Percentiles rank a stretch among this genome's conserved stretches.
Evolutionary conservation across 352 stramenopile species (phyloP).

Genomic region (Saprolegnia diclina): DNA sequence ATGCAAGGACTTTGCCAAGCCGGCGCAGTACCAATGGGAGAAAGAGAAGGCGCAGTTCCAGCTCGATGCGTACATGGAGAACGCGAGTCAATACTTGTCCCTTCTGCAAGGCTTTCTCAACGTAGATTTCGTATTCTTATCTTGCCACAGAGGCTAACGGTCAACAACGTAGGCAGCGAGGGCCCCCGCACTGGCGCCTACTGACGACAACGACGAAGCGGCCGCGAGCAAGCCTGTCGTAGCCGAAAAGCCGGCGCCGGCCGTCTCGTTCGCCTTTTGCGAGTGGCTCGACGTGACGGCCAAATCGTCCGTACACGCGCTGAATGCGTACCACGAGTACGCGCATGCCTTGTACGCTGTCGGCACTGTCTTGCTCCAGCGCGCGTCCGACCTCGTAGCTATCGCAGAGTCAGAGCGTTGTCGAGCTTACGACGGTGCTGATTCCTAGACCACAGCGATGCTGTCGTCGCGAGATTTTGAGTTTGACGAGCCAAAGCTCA

Average conservation of each 20-base stretch:
- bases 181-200: conserved; percentile 26
- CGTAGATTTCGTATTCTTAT: neutral
- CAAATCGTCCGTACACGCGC: conserved; percentile 37
- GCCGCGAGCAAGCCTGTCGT: conserved; percentile 24
- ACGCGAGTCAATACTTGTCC: conserved; percentile 42
- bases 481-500: conserved; percentile 56
- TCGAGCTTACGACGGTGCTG: neutral
- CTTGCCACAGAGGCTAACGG: neutral
- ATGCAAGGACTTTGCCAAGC: conserved; percentile 18
- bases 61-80: conserved; percentile 34
- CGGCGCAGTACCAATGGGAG: conserved; percentile 21
- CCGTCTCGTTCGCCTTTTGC: conserved; percentile 46
- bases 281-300: conserved; percentile 51
- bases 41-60: conserved; percentile 7
- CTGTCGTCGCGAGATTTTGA: conserved; percentile 28
- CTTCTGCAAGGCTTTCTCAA: conserved; percentile 48
- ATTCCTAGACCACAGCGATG: conserved; percentile 4
- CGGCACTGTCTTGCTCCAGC: conserved; percentile 41
- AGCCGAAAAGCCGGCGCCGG: conserved; percentile 24
- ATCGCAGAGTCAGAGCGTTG: conserved; percentile 31
- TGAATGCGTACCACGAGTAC: conserved; percentile 50
- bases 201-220: neutral
- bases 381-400: conserved; percentile 41
- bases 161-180: neutral
- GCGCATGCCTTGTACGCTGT: conserved; percentile 46